Base-by-base conservation (phyloP, 331 rosid species). In the Rosa hybrid region DNA sequence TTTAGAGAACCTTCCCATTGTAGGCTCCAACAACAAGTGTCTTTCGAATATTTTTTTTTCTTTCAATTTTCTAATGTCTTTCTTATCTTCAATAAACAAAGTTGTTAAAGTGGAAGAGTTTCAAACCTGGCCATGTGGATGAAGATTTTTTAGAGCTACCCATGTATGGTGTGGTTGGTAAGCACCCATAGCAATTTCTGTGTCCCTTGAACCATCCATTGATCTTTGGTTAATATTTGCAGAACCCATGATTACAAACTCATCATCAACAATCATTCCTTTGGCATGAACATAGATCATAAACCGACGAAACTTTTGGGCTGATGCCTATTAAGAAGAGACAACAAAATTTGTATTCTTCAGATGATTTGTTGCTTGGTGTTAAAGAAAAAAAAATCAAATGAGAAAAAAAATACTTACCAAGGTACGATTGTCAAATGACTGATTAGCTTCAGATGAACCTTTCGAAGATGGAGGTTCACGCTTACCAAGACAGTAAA, bases 211-310 rank as follows among this genome's bases (percentile, higher is more conserved):
- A 68, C 97, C 97, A 83, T 92, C 97, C 83, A 92, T 60, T 74
- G 97, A 92, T 86, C 97, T 88, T 80, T 92, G 92, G 72, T 92
- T 92, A 53, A 92, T 92, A 74, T 90, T 92, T 83, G 97, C 94
- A 65, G 97, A 92, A 74, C 97, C 94, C 85, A 90, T 80, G 54
- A 92, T 83, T 17, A 92, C 87, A 50, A 84, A 88, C 68, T 87
- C 91, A 42, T 92, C 97, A 74, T 92, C 97, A 63, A 90, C 91
- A 71, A 92, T 71, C 92, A 92, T 92, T 75, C 94, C 97, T 84
- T 92, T 92, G n/a, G 97, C 89, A 56, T 92, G 97, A 49, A 92
- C 94, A 68, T 90, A 92, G 38, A 92, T 86, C 92, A 92, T 92
- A 79, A 90, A 92, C 39, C 97, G 90, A 27, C 87, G 81, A 72